A percentile compares a stretch with the other conserved stretches of the same genome.
phyloP scores from a whole-genome alignment of 2,329 filamentous ascomycete species.

The Biscogniauxia mediterranea region DNA sequence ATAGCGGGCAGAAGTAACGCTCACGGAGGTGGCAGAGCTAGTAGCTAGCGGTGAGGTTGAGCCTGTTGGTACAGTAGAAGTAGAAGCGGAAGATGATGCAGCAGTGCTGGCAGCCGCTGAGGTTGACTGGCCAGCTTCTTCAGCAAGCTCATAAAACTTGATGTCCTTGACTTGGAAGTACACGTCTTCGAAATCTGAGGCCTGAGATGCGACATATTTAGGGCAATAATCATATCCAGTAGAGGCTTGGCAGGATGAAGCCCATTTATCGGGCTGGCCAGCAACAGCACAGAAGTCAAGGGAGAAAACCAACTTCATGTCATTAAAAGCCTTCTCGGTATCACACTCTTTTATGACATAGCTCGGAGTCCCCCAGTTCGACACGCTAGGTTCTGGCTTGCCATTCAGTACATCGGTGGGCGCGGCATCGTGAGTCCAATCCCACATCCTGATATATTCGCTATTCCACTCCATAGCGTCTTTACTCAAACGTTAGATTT shows the following conservation, averaged over 20 bases:
- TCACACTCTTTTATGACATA: conserved; percentile 28
- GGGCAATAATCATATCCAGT: conserved; percentile 20
- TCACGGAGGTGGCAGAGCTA: conserved; percentile 8
- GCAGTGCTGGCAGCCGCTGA: background rate
- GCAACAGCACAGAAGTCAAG: conserved; percentile 22
- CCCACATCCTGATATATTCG: conserved; percentile 61
- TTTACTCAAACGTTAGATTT: conserved; percentile 40
- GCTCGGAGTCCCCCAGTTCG: conserved; percentile 27
- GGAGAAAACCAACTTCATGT: conserved; percentile 30
- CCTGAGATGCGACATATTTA: conserved; percentile 20
- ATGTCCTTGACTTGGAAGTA: conserved; percentile 26
- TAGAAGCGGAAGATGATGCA: conserved; percentile 2
- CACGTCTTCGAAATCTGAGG: conserved; percentile 13
- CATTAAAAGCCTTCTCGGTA: conserved; percentile 27
- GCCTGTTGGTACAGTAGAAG: background rate
- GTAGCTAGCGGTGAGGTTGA: background rate
- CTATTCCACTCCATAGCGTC: conserved; percentile 59
- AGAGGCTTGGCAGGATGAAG: conserved; percentile 16
- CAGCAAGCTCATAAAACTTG: conserved; percentile 10
- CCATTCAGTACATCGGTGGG: conserved; percentile 53
- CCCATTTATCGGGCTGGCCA: conserved; percentile 22
- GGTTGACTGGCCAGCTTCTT: background rate
- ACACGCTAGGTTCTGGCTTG: conserved; percentile 22
- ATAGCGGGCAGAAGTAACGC: conserved; percentile 8
- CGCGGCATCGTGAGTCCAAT: conserved; percentile 56